Base-by-base conservation (phyloP, 352 stramenopile species). In the Globisporangium alternatum region DNA sequence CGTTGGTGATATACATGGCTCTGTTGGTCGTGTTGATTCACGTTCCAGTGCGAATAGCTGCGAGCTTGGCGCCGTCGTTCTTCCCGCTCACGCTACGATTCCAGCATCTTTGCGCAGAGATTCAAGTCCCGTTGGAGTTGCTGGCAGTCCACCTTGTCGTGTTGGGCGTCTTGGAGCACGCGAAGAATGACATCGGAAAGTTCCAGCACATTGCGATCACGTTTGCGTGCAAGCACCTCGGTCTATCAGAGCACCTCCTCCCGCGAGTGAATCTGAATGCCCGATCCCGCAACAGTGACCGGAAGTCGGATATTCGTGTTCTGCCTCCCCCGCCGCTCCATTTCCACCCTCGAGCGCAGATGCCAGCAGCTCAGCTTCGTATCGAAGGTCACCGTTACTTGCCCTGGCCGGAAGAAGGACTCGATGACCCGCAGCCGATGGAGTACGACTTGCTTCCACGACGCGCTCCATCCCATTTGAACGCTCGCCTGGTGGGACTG, bases 61-160 rank as follows among this genome's bases (percentile, higher is more conserved):
- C 76, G 19, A 33, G 75, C 12, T 47, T 96, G 2, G 70, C 71
- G 3, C 72, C 75, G 28, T 79, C 77, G 47, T 77, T 88, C 25
- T 84, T 98, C 39, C 88, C 86, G 3, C 54, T 95, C 44, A 75
- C 68, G 4, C 76, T 98, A 49, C 87, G 86, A 5, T 97, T 98
- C 76, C 96, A 93, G 71, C 91, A 98, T 72, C 76, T 97, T 37
- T 95, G 90, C 62, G 80, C 93, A 7, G 91, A 98, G 66, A 81
- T 99, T 53, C 96, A 99, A 87, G 89, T 98, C 35, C 96, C 96
- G 12, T 48, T 98, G n/a, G 97, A 99, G 71, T 77, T 99, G 8
- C 76, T 98, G 9, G 77, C 97, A 21, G 96, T 98, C 41, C 96
- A 99, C 75, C 71, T 99, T 17, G 95, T 94, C 5, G 97, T 98